Evolutionary conservation across 78 protist species (phyloP), one percentile per base, ranked within the genome.

Genomic region (Dictyostelium firmibasis): DNA sequence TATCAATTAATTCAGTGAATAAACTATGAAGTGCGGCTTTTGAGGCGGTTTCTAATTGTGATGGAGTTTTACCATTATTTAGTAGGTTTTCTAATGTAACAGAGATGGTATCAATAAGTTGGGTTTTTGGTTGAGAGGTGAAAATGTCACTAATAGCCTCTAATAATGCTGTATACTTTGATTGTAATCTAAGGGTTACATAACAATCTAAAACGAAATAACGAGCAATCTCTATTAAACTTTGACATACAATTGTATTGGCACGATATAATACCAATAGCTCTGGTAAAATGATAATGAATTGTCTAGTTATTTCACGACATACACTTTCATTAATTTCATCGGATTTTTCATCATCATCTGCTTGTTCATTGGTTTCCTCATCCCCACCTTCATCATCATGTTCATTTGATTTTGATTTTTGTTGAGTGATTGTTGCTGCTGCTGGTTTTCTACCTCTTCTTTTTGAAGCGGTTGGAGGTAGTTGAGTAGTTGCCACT

Each of bases 31-130:
- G 25, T 9, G 75, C 31, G 10, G 31, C 11, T 7, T 41, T 89
- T 35, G 85, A 89, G 0, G 33, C 38, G 6, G 87, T 23, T 44
- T 89, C 87, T n/a, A 89, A 35, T 70, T 89, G 94, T 8, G 94
- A 29, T 47, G 94, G 94, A 8, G 50, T 82, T 20, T 57, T 29
- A 23, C 77, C 53, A 27, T 36, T 70, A 10, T 87, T 23, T 27
- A 84, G 47, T 6, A 89, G 43, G 1, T 36, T 7, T 7, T 81
- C 47, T 3, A 89, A 79, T 23, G 94, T 81, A 2, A 31, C n/a
- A 3, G 87, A 27, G 8, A 69, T 81, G 31, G 83, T 31, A 31
- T 78, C 74, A 2, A 89, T 60, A 8, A 81, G 41, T 44, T n/a
- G 14, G 1, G 27, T 27, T 14, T 60, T 43, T 20, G 94, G 81